Evolutionary conservation across 2,329 filamentous ascomycete species (phyloP).

Genomic region (Sclerotinia trifoliorum): DNA sequence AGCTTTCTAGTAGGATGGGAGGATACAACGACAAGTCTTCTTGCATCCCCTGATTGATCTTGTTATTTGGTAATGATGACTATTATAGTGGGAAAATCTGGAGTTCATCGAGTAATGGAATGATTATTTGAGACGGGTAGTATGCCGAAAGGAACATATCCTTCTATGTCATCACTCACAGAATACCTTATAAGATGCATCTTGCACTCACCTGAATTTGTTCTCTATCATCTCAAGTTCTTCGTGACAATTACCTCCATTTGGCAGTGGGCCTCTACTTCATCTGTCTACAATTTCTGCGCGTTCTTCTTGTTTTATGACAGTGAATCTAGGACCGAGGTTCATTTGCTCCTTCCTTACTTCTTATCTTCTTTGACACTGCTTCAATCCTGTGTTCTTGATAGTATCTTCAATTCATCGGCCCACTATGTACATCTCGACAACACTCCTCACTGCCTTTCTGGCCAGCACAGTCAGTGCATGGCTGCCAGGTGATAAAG

Average conservation of each 20-base stretch:
- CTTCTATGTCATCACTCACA: not conserved
- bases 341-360: not conserved
- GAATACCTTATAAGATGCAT: not conserved
- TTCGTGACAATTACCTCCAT: not conserved
- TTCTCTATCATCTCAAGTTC: not conserved
- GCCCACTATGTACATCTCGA: slow-evolving; percentile 8
- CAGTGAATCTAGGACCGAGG: not conserved
- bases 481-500: slow-evolving; percentile 21
- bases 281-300: not conserved
- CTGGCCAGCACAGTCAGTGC: slow-evolving; percentile 15
- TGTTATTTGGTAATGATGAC: not conserved
- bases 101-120: not conserved
- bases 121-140: not conserved
- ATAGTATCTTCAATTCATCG: not conserved
- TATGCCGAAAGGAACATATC: not conserved
- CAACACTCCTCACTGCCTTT: slow-evolving; percentile 14
- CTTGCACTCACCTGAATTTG: not conserved
- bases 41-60: not conserved
- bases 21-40: not conserved
- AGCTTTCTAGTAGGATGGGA: not conserved
- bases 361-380: not conserved
- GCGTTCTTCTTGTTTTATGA: not conserved
- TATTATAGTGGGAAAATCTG: not conserved
- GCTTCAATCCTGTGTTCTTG: not conserved
- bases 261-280: not conserved